Conservation (phyloP, 345 rosid species). For the Eucalyptus cloeziana region DNA sequence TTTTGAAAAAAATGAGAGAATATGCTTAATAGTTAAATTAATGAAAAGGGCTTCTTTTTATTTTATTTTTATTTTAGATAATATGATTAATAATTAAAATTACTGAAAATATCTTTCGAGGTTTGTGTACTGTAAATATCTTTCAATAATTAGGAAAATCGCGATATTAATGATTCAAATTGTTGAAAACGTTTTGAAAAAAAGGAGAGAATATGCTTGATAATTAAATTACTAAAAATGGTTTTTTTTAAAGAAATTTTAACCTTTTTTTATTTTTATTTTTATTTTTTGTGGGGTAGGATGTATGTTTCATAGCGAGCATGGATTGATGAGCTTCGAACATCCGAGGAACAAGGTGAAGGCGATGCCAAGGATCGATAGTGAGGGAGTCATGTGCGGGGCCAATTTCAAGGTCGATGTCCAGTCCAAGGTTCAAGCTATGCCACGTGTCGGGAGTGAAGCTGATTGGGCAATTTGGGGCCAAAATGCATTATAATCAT, state of each 20-base stretch:
- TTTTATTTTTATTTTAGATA: neutral
- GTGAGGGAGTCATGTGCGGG: constrained; percentile 70
- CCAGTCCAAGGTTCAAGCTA: constrained; percentile 16
- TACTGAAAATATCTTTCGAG: neutral
- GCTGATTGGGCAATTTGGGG: constrained; percentile 63
- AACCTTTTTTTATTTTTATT: too few relatives aligned
- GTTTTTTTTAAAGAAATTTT: too few relatives aligned
- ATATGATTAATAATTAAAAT: too few relatives aligned
- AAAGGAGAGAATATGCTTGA: neutral
- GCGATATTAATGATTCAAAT: too few relatives aligned
- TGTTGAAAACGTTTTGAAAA: too few relatives aligned
- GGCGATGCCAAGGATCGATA: constrained; percentile 67
- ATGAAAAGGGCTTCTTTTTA: neutral
- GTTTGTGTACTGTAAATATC: neutral
- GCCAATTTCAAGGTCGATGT: constrained; percentile 61
- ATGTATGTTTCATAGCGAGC: constrained; percentile 55
- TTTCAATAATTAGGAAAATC: too few relatives aligned
- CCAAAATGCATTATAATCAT: neutral
- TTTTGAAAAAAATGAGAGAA: neutral
- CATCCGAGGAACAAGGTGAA: constrained; percentile 40
- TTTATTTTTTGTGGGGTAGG: neutral
- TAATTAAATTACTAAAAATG: too few relatives aligned
- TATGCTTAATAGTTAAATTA: neutral
- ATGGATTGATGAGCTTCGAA: constrained; percentile 56
- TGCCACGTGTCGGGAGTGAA: constrained; percentile 73